Evolutionary conservation across 345 rosid genomes (phyloP), one percentile per base, ranked within the genome.

Genomic region (Arabis hirsuta): DNA sequence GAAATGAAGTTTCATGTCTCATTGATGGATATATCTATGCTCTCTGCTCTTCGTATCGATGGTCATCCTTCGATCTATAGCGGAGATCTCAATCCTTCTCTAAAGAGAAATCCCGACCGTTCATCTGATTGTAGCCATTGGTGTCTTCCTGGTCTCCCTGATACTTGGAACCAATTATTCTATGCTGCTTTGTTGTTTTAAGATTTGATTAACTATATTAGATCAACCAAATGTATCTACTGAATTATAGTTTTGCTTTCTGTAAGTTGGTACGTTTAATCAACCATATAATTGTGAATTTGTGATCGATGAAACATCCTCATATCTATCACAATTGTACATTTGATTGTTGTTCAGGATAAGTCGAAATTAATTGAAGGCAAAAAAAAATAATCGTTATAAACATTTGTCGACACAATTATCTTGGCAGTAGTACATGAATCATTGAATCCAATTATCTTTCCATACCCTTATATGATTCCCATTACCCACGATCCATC

Each of bases 91-190:
- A 95, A 62, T 71, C 88, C 89, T 0, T 71, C 61, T 4, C 84
- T 89, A 57, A 84, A 83, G 72, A 88, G 89, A 46, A 86, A 82
- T 72, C 97, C 99, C 0, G 80, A 45, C 4, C 81, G 81, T 26
- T 88, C 90, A 26, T 95, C 97, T 9, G 99, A 95, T 80, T 91
- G 99, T 77, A 95, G 99, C 84, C 99, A 95, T 71, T 95, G 99
- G 99, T 95, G 99, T 84, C 96, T 95, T 62, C 99, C 99, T 67
- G 99, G 99, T 36, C 76, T 95, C 45, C 98, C 96, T 56, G 99
- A 95, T 73, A 86, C 96, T 64, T 91, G 99, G 99, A 95, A 90
- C 80, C 86, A 91, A 65, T 72, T 95, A 26, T 78, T 95, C 55
- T 90, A 86, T 46, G 79, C 93, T 53, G 73, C 82, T 50, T 75